Evolutionary conservation across 2,329 filamentous ascomycete genomes (phyloP).

Genomic region (Chalara sp.): DNA sequence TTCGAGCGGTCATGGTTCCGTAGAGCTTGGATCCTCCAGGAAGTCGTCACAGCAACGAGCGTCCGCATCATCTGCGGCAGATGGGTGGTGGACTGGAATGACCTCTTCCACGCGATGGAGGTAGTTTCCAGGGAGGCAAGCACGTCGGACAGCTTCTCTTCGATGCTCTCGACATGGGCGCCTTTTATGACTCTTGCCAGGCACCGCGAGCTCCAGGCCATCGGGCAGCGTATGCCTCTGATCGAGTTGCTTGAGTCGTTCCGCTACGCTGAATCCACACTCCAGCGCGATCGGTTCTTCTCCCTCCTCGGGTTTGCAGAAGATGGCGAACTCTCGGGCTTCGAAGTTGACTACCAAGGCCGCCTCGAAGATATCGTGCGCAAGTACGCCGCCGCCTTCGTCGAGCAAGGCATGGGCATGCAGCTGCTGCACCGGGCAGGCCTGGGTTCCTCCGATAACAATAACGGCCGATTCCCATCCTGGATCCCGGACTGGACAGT

Average conservation of each 20-base stretch:
- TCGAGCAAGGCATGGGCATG: slow-evolving; percentile 1
- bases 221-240: neutral
- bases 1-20: slow-evolving; percentile 1
- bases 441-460: neutral
- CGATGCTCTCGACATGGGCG: too few species aligned
- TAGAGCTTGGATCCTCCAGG: slow-evolving; percentile 7
- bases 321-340: neutral
- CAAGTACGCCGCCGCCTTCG: slow-evolving; percentile 1
- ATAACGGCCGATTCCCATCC: neutral
- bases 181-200: too few species aligned
- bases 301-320: slow-evolving; percentile 3
- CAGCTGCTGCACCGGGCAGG: slow-evolving; percentile 4
- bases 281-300: slow-evolving; percentile 3
- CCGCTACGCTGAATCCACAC: neutral
- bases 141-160: neutral
- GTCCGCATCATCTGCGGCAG: slow-evolving; percentile 2
- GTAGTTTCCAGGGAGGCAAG: neutral
- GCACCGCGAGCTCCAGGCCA: too few species aligned
- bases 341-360: slow-evolving; percentile 4
- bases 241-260: slow-evolving; percentile 2
- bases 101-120: neutral
- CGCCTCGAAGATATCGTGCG: slow-evolving; percentile 3
- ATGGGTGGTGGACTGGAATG: slow-evolving; percentile 2
- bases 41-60: slow-evolving; percentile 4
- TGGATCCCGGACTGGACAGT: slow-evolving; percentile 1